phyloP scores from a whole-genome alignment of 2,329 filamentous ascomycete genomes.

The Paecilomyces sp. region DNA sequence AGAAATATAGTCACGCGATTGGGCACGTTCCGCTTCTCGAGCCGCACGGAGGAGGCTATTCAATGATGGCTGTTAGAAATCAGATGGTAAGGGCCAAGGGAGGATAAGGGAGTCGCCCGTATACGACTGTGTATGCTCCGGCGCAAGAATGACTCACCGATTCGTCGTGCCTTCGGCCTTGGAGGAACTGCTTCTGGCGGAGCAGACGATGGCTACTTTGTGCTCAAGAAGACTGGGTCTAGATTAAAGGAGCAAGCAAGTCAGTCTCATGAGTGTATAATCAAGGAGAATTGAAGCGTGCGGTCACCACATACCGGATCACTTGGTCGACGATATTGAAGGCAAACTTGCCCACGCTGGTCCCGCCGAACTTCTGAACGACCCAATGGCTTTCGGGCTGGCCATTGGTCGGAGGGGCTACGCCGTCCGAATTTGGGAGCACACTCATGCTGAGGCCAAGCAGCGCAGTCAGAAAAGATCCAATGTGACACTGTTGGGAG shows the following conservation, averaged over 20 bases:
- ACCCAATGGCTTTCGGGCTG: constrained; percentile 54
- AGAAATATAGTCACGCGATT: constrained; percentile 56
- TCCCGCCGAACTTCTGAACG: constrained; percentile 92
- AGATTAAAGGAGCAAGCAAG: constrained; percentile 2
- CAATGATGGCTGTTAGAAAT: background rate
- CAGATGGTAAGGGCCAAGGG: background rate
- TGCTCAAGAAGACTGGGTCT: constrained; percentile 59
- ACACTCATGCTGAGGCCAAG: background rate
- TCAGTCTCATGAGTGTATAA: background rate
- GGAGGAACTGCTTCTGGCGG: constrained; percentile 86
- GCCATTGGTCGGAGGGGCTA: constrained; percentile 7
- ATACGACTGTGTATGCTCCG: background rate
- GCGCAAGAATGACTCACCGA: constrained; percentile 55
- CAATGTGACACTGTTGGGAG: background rate
- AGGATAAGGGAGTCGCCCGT: background rate
- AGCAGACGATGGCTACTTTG: constrained; percentile 88
- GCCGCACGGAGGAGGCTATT: constrained; percentile 41
- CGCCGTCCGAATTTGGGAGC: constrained; percentile 9
- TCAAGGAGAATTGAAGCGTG: background rate
- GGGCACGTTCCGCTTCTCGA: constrained; percentile 41
- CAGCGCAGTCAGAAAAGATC: background rate
- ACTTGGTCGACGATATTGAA: constrained; percentile 67
- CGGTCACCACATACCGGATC: constrained; percentile 46
- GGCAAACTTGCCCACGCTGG: constrained; percentile 90
- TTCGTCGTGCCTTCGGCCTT: constrained; percentile 95